A percentile compares a stretch with the other conserved stretches of the same genome.
These are phyloP conservation scores for Coelastrella sp. DNA, from an alignment of 139 green algal genomes.

Conservation along the genomic window DNA sequence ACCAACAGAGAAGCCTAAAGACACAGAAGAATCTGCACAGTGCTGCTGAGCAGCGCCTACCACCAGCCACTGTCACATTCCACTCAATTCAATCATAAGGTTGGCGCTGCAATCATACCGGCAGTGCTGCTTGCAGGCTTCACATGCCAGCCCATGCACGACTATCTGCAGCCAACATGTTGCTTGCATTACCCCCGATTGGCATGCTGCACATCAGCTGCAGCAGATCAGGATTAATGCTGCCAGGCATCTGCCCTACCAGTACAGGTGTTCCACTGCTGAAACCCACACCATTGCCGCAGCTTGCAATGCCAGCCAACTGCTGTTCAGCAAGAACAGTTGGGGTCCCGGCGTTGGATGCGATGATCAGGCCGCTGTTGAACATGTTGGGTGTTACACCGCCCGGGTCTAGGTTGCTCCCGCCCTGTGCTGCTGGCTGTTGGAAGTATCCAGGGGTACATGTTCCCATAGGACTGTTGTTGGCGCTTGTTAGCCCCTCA, in stretches of 20 bases:
- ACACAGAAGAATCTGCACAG: too few species aligned
- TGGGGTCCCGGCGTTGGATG: neutral
- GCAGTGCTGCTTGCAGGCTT: neutral
- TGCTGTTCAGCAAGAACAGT: neutral
- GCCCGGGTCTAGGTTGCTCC: neutral
- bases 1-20: too few species aligned
- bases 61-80: too few species aligned
- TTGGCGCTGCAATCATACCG: too few species aligned
- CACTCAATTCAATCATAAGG: too few species aligned
- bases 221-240: neutral
- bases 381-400: neutral
- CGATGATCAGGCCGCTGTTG: neutral
- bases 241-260: neutral
- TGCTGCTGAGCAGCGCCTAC: too few species aligned
- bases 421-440: neutral
- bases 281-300: neutral
- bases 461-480: neutral
- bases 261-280: too few species aligned
- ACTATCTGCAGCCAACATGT: neutral
- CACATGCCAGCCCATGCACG: neutral
- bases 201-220: neutral
- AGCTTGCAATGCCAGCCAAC: neutral
- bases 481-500: neutral
- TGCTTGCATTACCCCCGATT: neutral
- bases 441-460: slow-evolving; percentile 10